Conservation (phyloP, 106 monocot genomes). For the Dendrobium huoshanense region DNA sequence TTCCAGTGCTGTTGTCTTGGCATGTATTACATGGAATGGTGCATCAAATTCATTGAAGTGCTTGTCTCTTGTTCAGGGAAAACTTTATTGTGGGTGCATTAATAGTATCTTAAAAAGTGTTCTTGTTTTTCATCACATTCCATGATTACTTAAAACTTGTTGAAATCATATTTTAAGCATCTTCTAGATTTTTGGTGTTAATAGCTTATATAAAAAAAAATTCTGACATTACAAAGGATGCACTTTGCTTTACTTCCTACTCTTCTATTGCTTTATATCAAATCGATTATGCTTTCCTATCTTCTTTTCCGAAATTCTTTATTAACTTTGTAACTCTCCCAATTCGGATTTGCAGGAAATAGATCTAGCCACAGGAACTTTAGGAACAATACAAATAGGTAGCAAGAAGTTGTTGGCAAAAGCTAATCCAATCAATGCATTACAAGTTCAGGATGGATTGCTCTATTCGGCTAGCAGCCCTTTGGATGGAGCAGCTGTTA, state of each 20-base stretch:
- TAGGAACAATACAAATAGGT: constrained; percentile 30
- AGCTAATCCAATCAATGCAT: constrained; percentile 30
- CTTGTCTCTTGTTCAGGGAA: constrained; percentile 42
- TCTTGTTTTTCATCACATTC: background rate
- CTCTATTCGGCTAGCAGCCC: constrained; percentile 33
- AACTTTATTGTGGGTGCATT: constrained; percentile 50
- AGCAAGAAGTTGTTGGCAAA: constrained; percentile 48
- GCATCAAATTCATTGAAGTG: constrained; percentile 34
- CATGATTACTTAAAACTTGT: background rate
- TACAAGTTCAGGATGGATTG: constrained; percentile 43
- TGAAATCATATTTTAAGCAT: no score
- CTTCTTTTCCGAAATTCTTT: background rate
- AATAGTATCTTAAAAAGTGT: constrained; percentile 31
- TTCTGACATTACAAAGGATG: background rate
- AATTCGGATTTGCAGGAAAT: constrained; percentile 36
- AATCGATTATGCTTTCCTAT: background rate
- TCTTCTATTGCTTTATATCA: background rate
- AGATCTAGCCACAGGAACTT: constrained; percentile 48
- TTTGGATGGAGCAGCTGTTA: constrained; percentile 46
- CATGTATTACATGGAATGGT: constrained; percentile 43
- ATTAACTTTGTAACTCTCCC: background rate
- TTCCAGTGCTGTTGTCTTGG: background rate
- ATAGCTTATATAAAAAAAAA: background rate
- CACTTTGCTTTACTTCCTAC: background rate
- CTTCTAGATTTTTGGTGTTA: no score